phyloP scores from a whole-genome alignment of 2,329 filamentous ascomycete genomes.

The Paradendryphiella salina region DNA sequence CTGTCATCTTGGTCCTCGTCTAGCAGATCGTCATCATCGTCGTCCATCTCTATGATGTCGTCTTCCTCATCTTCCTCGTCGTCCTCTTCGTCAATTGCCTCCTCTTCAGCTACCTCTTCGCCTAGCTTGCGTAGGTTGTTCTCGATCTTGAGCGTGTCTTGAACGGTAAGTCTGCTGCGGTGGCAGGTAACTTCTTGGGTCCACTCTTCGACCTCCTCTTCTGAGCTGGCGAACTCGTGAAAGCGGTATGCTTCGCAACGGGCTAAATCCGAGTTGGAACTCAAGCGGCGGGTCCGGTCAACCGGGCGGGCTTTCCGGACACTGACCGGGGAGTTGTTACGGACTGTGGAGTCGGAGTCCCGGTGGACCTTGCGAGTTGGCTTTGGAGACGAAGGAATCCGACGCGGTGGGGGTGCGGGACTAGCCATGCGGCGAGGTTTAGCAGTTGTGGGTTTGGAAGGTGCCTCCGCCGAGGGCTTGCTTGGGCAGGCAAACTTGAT shows the following conservation, averaged over 20 bases:
- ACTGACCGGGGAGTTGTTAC: conserved; percentile 52
- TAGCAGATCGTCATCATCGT: conserved; percentile 49
- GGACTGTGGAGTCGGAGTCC: conserved; percentile 56
- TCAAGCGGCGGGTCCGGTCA: conserved; percentile 42
- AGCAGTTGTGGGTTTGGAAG: conserved; percentile 40
- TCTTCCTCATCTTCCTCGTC: conserved; percentile 55
- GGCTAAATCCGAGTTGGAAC: conserved; percentile 48
- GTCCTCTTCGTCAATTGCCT: conserved; percentile 65
- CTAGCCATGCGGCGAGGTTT: conserved; percentile 50
- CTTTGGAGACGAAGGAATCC: conserved; percentile 38
- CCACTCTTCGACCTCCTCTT: conserved; percentile 89
- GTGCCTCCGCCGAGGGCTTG: conserved; percentile 49
- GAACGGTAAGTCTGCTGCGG: conserved; percentile 76
- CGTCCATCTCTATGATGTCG: conserved; percentile 47
- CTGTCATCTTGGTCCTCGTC: conserved; percentile 55
- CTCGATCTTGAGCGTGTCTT: conserved; percentile 88
- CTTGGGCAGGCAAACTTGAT: conserved; percentile 78
- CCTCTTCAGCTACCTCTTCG: conserved; percentile 82
- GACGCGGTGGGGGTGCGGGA: conserved; percentile 46
- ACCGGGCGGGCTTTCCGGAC: conserved; percentile 45
- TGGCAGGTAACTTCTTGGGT: conserved; percentile 70
- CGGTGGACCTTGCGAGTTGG: conserved; percentile 46
- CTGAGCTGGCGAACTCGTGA: conserved; percentile 88
- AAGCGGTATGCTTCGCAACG: conserved; percentile 66
- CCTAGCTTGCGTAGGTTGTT: conserved; percentile 82